Evolutionary conservation across 345 rosid genomes (phyloP).

Genomic region (Bruguiera parviflora): DNA sequence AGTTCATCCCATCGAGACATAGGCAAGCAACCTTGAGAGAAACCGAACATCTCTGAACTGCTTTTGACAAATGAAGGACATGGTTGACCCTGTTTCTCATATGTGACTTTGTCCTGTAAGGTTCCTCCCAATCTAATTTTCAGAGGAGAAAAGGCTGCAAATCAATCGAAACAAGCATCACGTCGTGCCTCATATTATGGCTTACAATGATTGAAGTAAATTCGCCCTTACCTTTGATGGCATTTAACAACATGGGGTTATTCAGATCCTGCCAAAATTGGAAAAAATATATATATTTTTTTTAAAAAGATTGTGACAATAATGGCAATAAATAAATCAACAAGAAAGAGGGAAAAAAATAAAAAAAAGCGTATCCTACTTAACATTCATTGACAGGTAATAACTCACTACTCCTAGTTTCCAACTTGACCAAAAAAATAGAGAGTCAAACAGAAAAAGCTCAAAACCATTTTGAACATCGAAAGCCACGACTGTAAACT

Average conservation of each 20-base stretch:
- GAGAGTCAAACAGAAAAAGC: too few relatives aligned
- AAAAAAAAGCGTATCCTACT: too few relatives aligned
- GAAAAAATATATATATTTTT: too few relatives aligned
- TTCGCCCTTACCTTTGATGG: slow-evolving; percentile 47
- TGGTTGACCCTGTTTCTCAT: slow-evolving; percentile 39
- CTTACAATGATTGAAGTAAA: not conserved
- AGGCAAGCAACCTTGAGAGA: slow-evolving; percentile 58
- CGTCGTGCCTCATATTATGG: not conserved
- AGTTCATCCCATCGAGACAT: slow-evolving; percentile 71
- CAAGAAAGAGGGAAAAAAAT: too few relatives aligned
- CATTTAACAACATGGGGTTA: slow-evolving; percentile 52
- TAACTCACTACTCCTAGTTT: not conserved
- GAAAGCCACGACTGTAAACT: too few relatives aligned
- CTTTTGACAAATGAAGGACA: slow-evolving; percentile 41
- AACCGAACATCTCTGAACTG: slow-evolving; percentile 50
- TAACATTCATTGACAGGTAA: too few relatives aligned
- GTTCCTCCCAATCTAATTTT: slow-evolving; percentile 82
- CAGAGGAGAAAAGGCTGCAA: slow-evolving; percentile 67
- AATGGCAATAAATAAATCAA: not conserved
- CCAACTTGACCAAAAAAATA: not conserved
- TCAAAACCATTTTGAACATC: too few relatives aligned
- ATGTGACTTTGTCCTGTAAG: slow-evolving; percentile 54
- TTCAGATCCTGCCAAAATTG: slow-evolving; percentile 45
- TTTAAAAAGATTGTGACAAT: not conserved
- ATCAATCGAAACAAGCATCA: slow-evolving; percentile 1